Base-by-base conservation (phyloP, 108 stramenopile genomes). In the Skeletonema costatum region DNA sequence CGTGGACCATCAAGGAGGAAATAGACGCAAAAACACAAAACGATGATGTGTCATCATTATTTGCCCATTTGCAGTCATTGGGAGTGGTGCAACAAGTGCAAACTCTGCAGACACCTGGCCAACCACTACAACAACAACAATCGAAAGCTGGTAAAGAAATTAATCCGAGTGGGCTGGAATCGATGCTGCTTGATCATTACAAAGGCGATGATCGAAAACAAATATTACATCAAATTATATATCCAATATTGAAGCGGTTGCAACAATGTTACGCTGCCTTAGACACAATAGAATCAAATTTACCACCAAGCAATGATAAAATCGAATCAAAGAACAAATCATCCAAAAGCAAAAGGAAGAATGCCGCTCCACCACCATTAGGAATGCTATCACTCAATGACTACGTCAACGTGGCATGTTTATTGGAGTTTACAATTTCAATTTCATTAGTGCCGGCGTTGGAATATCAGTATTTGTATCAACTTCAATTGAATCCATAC, bases 311-410 rank as follows among this genome's bases (percentile, higher is more conserved):
- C 32, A 21, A 35, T 9, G 60, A 46, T 0, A 61, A 39, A 64
- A 6, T 12, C 30, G 33, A 73, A 68, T 0, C 60, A 60, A 32
- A 7, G 39, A 36, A 14, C 9, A 38, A 73, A 19, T 1, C 9
- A 56, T 2, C n/a, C 62, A 29, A 21, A 32, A 72, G 44, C 46
- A 48, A 31, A 16, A 50, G 39, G 42, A 85, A 69, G 31, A 78
- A 81, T 13, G 77, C 77, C 48, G 87, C 91, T 14, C 83, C 76
- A 25, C 89, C 87, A 56, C 92, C 94, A 11, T 60, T 67, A 16
- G 92, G 92, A 50, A 84, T 95, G 86, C 74, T 95, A 17, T 95
- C 94, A 1, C 70, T 95, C 41, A 87, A 87, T 60, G 85, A 95
- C 64, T 95, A 95, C 70, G 93, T 92, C 46, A 92, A 95, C 62